Base-by-base conservation (phyloP, 495 filamentous ascomycete genomes). In the Clavariopsis aquatica region DNA sequence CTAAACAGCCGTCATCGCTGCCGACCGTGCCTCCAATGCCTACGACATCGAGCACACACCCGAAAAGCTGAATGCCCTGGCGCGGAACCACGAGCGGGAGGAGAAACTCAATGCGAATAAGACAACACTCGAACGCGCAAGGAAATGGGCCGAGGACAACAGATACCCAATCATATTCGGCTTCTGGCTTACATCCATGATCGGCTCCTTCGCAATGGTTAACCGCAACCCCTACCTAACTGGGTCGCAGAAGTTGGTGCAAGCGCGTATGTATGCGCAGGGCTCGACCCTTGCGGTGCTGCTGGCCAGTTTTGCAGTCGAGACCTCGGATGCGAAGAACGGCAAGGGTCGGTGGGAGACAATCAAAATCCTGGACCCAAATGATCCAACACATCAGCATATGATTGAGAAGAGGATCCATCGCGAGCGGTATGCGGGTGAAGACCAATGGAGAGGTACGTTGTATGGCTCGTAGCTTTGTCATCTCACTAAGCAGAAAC, bases 211-310 rank as follows among this genome's bases (percentile, higher is more conserved):
- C 27, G 87, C 79, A 43, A 69, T 96, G 10, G 93, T 97, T 45
- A 83, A 87, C 55, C 82, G 90, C 63, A 93, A 90, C 76, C 84
- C 83, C 52, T 92, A 89, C 76, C 76, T 98, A 7, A 84, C 81
- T 20, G 84, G 82, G 0, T 75, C 81, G 68, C 94, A 98, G 84
- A 98, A 98, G 81, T 80, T 98, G 26, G 94, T 98, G 20, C 94
- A 98, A 82, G 95, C 95, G 10, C 86, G 94, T 81, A 88, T 98
- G 64, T 98, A 98, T 78, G 94, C 94, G n/a, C 94, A 98, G 79
- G 92, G 92, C 17, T 78, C 96, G 70, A 97, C 94, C 52, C 78
- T 98, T 19, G 90, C 89, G 72, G 91, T 98, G 55, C 78, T 98
- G 62, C 80, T 96, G 70, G 91, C 90, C 29, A 89, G 85, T 60